Evolutionary conservation across 2,329 filamentous ascomycete species (phyloP).

Genomic region (Teratosphaeriaceae sp.): DNA sequence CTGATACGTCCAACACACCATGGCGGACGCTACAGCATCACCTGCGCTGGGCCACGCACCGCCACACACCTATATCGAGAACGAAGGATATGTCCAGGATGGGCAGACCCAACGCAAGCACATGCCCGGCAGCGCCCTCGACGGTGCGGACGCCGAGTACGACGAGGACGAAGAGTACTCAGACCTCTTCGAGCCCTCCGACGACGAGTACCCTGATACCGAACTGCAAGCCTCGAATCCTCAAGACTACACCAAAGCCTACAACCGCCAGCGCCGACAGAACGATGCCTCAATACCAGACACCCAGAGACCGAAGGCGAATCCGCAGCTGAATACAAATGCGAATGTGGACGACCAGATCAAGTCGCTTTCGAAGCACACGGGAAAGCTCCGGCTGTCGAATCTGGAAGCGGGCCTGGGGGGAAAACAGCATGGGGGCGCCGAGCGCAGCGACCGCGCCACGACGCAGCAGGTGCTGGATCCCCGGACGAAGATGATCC

Average conservation of each 20-base stretch:
- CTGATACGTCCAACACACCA: too few species aligned
- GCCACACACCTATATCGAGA: constrained; percentile 25
- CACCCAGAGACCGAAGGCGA: constrained; percentile 60
- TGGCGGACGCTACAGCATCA: constrained; percentile 8
- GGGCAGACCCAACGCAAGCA: constrained; percentile 10
- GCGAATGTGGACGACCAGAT: constrained; percentile 83
- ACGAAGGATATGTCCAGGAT: constrained; percentile 25
- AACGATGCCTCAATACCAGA: constrained; percentile 46
- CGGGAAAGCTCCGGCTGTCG: constrained; percentile 76
- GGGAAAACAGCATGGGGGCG: constrained; percentile 43
- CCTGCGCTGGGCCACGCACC: constrained; percentile 18
- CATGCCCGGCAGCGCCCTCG: constrained; percentile 22
- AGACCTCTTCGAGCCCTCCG: constrained; percentile 47
- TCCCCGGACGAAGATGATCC: constrained; percentile 87
- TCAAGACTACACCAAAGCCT: constrained; percentile 72
- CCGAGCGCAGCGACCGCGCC: constrained; percentile 76
- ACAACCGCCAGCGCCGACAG: constrained; percentile 74
- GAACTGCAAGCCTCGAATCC: constrained; percentile 52
- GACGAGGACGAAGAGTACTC: constrained; percentile 48
- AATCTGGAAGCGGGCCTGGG: constrained; percentile 49
- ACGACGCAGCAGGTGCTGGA: constrained; percentile 94
- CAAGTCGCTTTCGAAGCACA: constrained; percentile 74
- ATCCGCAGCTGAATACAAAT: constrained; percentile 72
- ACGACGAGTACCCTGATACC: constrained; percentile 58
- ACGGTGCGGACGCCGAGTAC: constrained; percentile 14